Conservation (phyloP, 2,329 filamentous ascomycete genomes). For the Aspergillus sp. region DNA sequence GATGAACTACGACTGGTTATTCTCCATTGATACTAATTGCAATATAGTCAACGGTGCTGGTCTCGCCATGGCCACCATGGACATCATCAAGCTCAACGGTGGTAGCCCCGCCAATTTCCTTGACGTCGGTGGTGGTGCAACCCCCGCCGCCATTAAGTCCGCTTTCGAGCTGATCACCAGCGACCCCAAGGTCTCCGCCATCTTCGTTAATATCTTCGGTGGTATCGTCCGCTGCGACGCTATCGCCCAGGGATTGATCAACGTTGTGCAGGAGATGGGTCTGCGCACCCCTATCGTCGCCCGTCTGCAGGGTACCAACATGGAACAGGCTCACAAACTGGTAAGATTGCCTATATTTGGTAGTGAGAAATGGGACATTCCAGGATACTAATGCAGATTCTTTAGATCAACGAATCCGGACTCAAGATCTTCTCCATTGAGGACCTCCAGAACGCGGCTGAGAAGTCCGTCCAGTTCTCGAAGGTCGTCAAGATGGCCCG, state of each 20-base stretch:
- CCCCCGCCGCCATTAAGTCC: conserved; percentile 91
- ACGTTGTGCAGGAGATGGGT: conserved; percentile 90
- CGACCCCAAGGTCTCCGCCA: conserved; percentile 95
- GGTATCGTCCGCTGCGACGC: conserved; percentile 97
- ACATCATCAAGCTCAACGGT: conserved; percentile 99
- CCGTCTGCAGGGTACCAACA: conserved; percentile 96
- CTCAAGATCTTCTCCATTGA: conserved; percentile 99
- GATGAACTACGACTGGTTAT: background rate
- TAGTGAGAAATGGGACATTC: background rate
- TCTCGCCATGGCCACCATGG: conserved; percentile 99
- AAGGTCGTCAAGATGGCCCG: conserved; percentile 99
- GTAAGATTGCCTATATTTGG: conserved; percentile 33
- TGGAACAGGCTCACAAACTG: conserved; percentile 84
- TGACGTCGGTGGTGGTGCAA: conserved; percentile 96
- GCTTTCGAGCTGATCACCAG: conserved; percentile 98
- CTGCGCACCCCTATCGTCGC: conserved; percentile 95
- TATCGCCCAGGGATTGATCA: conserved; percentile 93
- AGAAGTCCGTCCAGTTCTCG: conserved; percentile 98
- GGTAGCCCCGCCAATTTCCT: conserved; percentile 97
- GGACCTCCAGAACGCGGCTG: conserved; percentile 91
- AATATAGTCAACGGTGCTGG: conserved; percentile 84
- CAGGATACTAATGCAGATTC: conserved; percentile 3
- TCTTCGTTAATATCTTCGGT: conserved; percentile 99
- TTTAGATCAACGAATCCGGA: conserved; percentile 84
- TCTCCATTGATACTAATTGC: conserved; percentile 1